Conservation (phyloP, 1,284 basidiomycete genomes). For the Xerocomus minutiporus region DNA sequence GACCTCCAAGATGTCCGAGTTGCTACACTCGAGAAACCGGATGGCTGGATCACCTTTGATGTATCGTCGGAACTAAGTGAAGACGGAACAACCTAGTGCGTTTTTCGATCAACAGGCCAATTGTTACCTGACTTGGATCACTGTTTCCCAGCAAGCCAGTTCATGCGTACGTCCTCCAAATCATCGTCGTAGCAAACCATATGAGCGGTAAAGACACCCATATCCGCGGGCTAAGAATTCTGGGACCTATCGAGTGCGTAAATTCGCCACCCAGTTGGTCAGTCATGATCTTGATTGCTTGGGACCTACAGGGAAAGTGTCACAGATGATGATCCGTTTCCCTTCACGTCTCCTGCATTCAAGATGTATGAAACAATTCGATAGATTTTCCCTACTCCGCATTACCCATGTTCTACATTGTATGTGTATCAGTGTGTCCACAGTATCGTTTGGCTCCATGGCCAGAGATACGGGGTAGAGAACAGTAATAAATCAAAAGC, state of each 20-base stretch:
- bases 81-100: slow-evolving; percentile 69
- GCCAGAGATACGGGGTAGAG: background rate
- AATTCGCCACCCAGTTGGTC: background rate
- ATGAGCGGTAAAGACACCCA: slow-evolving; percentile 99
- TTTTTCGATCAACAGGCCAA: background rate
- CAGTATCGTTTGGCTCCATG: slow-evolving; percentile 6
- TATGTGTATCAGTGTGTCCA: slow-evolving; percentile 17
- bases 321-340: slow-evolving; percentile 60
- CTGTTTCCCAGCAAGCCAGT: slow-evolving; percentile 65
- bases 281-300: background rate
- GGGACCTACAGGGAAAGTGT: slow-evolving; percentile 37
- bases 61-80: slow-evolving; percentile 76
- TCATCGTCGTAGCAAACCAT: slow-evolving; percentile 90
- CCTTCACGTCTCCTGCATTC: slow-evolving; percentile 62
- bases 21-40: slow-evolving; percentile 82
- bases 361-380: slow-evolving; percentile 77
- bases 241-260: slow-evolving; percentile 79
- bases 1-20: slow-evolving; percentile 92
- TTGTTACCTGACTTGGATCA: slow-evolving; percentile 2
- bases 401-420: slow-evolving; percentile 31
- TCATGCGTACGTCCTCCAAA: slow-evolving; percentile 85
- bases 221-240: slow-evolving; percentile 82
- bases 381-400: slow-evolving; percentile 32
- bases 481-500: slow-evolving; percentile 14
- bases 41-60: slow-evolving; percentile 93